Evolutionary conservation across 2,329 filamentous ascomycete species (phyloP).

Genomic region (Raffaelea ambrosiae): DNA sequence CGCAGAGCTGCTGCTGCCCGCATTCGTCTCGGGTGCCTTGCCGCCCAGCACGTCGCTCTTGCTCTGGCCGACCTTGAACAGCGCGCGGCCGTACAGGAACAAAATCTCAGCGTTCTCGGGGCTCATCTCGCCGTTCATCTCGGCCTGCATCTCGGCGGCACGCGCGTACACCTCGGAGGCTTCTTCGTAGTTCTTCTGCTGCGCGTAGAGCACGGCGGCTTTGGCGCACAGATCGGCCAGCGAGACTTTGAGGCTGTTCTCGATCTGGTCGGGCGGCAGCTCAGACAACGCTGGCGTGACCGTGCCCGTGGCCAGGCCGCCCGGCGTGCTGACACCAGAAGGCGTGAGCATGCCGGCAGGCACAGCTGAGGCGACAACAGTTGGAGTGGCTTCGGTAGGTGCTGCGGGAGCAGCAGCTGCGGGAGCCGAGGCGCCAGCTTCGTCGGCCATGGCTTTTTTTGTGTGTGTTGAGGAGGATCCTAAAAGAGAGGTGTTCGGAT

Average conservation of each 20-base stretch:
- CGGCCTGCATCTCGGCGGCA: conserved; percentile 82
- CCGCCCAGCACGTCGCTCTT: conserved; percentile 93
- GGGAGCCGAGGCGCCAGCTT: not conserved
- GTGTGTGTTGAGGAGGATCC: too few species aligned
- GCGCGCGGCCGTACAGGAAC: conserved; percentile 85
- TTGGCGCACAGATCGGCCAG: conserved; percentile 72
- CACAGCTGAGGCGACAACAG: conserved; percentile 8
- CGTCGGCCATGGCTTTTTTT: conserved; percentile 10
- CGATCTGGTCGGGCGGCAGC: conserved; percentile 23
- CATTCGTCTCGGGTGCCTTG: conserved; percentile 55
- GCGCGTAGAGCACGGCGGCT: conserved; percentile 76
- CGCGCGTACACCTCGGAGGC: conserved; percentile 83
- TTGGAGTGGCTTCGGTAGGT: not conserved
- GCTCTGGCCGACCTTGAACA: conserved; percentile 88
- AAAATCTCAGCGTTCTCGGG: conserved; percentile 88
- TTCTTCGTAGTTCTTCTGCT: conserved; percentile 71
- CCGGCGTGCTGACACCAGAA: conserved; percentile 18
- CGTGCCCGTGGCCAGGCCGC: conserved; percentile 19
- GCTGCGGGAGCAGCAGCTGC: not conserved
- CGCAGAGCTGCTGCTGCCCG: too few species aligned
- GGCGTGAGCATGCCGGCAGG: conserved; percentile 2
- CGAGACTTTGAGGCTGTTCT: conserved; percentile 43
- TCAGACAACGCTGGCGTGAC: conserved; percentile 21
- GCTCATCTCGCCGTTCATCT: conserved; percentile 85
- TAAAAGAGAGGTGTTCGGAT: not conserved